phyloP scores from a whole-genome alignment of 1,139 yeast genomes.

The Suhomyces chickasaworum region DNA sequence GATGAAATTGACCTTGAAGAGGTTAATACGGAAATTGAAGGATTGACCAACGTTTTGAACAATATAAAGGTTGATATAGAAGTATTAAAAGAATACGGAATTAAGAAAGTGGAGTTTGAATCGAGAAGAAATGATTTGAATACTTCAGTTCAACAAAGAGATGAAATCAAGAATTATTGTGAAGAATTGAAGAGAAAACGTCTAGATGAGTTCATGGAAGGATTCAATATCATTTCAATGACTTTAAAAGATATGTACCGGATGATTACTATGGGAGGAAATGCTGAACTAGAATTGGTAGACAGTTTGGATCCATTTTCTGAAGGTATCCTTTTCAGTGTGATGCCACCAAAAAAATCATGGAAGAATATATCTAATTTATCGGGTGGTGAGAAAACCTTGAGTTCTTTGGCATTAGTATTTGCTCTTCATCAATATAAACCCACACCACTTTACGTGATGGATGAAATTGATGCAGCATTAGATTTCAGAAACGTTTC shows the following conservation, averaged over 20 bases:
- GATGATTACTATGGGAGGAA: slow-evolving; percentile 99
- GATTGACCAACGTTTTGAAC: slow-evolving; percentile 58
- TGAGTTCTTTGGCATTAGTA: slow-evolving; percentile 91
- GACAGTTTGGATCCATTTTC: slow-evolving; percentile 98
- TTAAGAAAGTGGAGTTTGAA: slow-evolving; percentile 63
- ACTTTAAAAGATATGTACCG: slow-evolving; percentile 96
- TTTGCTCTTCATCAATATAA: slow-evolving; percentile 95
- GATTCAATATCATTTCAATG: slow-evolving; percentile 82
- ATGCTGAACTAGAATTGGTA: slow-evolving; percentile 94
- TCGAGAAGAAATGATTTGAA: slow-evolving; percentile 67
- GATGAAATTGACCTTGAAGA: slow-evolving; percentile 49
- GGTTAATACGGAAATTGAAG: slow-evolving; percentile 55
- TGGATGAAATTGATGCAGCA: slow-evolving; percentile 99
- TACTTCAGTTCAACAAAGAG: slow-evolving; percentile 66
- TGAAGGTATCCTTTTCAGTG: slow-evolving; percentile 94
- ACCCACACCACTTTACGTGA: slow-evolving; percentile 96
- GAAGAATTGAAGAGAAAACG: slow-evolving; percentile 76
- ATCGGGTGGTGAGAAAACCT: slow-evolving; percentile 97
- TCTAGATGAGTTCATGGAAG: slow-evolving; percentile 88
- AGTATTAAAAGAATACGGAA: slow-evolving; percentile 74
- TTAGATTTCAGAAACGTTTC: slow-evolving; percentile 95
- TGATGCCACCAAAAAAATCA: slow-evolving; percentile 98
- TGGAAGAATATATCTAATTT: slow-evolving; percentile 95
- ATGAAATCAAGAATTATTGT: slow-evolving; percentile 59
- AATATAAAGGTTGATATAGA: slow-evolving; percentile 70